phyloP scores from a whole-genome alignment of 768 basidiomycete genomes.

The Suillus alpinus region DNA sequence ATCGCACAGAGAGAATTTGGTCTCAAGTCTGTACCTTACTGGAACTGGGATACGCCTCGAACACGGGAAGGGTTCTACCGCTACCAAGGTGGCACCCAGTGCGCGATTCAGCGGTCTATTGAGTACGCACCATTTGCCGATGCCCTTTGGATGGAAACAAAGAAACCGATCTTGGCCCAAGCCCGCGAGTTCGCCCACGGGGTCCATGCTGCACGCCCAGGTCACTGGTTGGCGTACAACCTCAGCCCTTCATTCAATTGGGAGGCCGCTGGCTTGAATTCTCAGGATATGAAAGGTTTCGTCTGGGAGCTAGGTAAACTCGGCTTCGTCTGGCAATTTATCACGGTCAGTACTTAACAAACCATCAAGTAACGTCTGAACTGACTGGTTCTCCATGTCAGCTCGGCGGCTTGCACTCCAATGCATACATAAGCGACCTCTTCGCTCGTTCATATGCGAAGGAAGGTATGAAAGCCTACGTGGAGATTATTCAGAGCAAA shows the following conservation, averaged over 20 bases:
- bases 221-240: conserved; percentile 97
- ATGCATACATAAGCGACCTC: conserved; percentile 92
- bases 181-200: conserved; percentile 90
- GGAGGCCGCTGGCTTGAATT: conserved; percentile 88
- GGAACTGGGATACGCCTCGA: conserved; percentile 93
- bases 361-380: conserved; percentile 2
- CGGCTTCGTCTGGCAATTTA: conserved; percentile 99
- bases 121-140: conserved; percentile 95
- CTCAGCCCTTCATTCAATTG: conserved; percentile 92
- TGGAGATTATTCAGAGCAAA: conserved; percentile 87
- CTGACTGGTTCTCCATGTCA: conserved; percentile 28
- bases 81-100: conserved; percentile 95
- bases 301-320: conserved; percentile 94
- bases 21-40: conserved; percentile 72
- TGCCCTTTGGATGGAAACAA: conserved; percentile 95
- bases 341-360: conserved; percentile 66
- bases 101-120: conserved; percentile 87
- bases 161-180: conserved; percentile 88
- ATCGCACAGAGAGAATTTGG: conserved; percentile 83
- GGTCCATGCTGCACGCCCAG: conserved; percentile 77
- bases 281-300: conserved; percentile 82
- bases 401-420: conserved; percentile 97
- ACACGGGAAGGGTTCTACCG: conserved; percentile 97
- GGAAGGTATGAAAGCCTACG: conserved; percentile 99
- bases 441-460: conserved; percentile 87